phyloP scores from a whole-genome alignment of 1,284 basidiomycete species.

The Tetrapyrgos nigripes region DNA sequence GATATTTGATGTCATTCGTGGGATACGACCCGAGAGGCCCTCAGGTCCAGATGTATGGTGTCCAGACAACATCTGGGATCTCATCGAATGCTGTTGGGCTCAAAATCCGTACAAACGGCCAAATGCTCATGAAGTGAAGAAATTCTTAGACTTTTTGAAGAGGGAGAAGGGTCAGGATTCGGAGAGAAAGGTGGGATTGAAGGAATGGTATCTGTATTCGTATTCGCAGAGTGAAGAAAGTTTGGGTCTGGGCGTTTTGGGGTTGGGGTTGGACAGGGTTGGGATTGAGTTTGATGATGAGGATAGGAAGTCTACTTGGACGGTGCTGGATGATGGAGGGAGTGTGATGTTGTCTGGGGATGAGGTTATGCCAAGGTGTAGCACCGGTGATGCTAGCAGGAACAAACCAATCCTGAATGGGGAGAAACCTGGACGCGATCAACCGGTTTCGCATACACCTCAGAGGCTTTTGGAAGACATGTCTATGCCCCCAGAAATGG shows the following conservation, averaged over 20 bases:
- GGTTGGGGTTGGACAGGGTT: neutral
- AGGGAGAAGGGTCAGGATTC: neutral
- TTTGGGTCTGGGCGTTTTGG: neutral
- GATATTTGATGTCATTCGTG: neutral
- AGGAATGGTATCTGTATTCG: neutral
- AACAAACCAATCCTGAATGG: too few relatives aligned
- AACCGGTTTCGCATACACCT: too few relatives aligned
- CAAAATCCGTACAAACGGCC: slow-evolving; percentile 6
- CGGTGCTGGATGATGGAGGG: neutral
- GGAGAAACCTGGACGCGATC: too few relatives aligned
- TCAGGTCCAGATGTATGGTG: slow-evolving; percentile 4
- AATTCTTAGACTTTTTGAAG: neutral
- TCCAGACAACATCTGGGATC: slow-evolving; percentile 12
- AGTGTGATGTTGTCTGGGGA: neutral
- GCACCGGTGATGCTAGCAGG: too few relatives aligned
- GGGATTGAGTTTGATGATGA: too few relatives aligned
- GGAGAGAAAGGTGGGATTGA: neutral
- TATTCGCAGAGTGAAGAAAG: neutral
- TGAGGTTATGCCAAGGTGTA: too few relatives aligned
- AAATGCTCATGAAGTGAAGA: neutral
- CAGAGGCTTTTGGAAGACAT: too few relatives aligned
- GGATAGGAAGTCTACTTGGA: neutral
- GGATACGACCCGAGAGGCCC: slow-evolving; percentile 6
- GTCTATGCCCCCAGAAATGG: too few relatives aligned
- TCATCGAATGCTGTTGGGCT: slow-evolving; percentile 9